These are phyloP conservation scores for Aspergillus novofumigatus DNA, from an alignment of 2,329 filamentous ascomycete species.

Conservation along the genomic window DNA sequence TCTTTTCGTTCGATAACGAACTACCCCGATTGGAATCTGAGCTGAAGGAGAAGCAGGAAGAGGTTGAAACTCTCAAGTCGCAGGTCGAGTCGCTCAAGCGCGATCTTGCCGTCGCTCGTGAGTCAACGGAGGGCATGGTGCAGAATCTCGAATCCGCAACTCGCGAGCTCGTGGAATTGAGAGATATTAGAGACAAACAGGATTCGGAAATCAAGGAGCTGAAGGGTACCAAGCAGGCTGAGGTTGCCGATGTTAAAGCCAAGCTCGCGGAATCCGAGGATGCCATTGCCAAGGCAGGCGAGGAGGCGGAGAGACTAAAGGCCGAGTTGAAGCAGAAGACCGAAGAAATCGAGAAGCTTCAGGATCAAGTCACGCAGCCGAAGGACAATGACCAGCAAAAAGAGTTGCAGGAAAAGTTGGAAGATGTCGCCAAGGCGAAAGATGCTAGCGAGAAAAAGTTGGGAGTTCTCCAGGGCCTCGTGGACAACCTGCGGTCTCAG, in stretches of 20 bases:
- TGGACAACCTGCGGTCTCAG: slow-evolving; percentile 52
- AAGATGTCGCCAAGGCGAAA: slow-evolving; percentile 34
- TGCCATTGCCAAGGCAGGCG: slow-evolving; percentile 25
- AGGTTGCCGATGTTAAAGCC: slow-evolving; percentile 40
- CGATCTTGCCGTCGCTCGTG: slow-evolving; percentile 67
- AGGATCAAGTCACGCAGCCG: slow-evolving; percentile 23
- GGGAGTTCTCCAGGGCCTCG: slow-evolving; percentile 52
- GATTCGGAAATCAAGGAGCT: slow-evolving; percentile 45
- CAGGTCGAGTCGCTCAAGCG: slow-evolving; percentile 66
- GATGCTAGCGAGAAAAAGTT: slow-evolving; percentile 48
- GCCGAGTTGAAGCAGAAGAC: slow-evolving; percentile 39
- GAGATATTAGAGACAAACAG: slow-evolving; percentile 49
- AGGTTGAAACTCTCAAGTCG: slow-evolving; percentile 65
- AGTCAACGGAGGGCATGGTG: slow-evolving; percentile 64
- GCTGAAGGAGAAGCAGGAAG: slow-evolving; percentile 63
- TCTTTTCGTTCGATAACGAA: slow-evolving; percentile 91
- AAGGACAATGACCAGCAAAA: slow-evolving; percentile 18
- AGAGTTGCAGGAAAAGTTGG: slow-evolving; percentile 28
- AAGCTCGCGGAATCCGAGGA: slow-evolving; percentile 32
- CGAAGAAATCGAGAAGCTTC: slow-evolving; percentile 36
- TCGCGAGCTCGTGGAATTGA: slow-evolving; percentile 56
- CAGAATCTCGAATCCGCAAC: slow-evolving; percentile 64
- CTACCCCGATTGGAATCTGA: slow-evolving; percentile 75
- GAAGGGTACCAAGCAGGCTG: slow-evolving; percentile 38
- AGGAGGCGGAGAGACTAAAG: slow-evolving; percentile 32